phyloP scores from a whole-genome alignment of 164 flowering plant species.

The Chimonanthus praecox region DNA sequence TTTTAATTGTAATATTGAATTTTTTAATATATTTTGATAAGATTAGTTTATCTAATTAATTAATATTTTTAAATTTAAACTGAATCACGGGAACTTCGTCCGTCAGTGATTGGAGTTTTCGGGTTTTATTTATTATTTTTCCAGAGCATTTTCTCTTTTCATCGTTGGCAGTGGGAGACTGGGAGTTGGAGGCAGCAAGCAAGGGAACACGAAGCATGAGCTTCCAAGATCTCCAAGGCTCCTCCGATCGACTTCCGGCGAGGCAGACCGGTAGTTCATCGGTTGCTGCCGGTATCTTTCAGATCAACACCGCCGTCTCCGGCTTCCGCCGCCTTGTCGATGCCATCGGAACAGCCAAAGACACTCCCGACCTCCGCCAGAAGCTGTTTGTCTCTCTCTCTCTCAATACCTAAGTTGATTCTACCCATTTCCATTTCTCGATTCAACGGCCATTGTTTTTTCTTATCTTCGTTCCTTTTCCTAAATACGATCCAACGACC shows the following conservation, averaged over 20 bases:
- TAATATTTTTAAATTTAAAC: too few relatives aligned
- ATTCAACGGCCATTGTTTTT: background rate
- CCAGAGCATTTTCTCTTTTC: too few relatives aligned
- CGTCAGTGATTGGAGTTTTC: too few relatives aligned
- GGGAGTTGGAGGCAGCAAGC: too few relatives aligned
- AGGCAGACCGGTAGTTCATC: conserved; percentile 7
- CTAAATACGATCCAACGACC: background rate
- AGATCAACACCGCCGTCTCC: conserved; percentile 65
- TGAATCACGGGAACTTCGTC: too few relatives aligned
- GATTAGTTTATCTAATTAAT: too few relatives aligned
- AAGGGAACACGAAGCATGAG: conserved; percentile 29
- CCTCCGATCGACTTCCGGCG: conserved; percentile 7
- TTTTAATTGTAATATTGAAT: too few relatives aligned
- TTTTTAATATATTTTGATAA: too few relatives aligned
- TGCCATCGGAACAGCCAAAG: conserved; percentile 54
- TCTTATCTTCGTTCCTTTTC: background rate
- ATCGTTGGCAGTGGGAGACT: too few relatives aligned
- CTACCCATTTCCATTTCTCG: background rate
- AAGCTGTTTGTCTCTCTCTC: conserved; percentile 36
- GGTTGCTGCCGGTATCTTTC: conserved; percentile 53
- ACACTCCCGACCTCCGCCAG: conserved; percentile 72
- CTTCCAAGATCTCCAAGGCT: conserved; percentile 48
- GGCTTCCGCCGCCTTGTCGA: conserved; percentile 64
- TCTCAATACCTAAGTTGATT: background rate
- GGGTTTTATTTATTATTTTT: too few relatives aligned